Conservation (phyloP, 768 basidiomycete genomes). For the Boletus edulis region DNA sequence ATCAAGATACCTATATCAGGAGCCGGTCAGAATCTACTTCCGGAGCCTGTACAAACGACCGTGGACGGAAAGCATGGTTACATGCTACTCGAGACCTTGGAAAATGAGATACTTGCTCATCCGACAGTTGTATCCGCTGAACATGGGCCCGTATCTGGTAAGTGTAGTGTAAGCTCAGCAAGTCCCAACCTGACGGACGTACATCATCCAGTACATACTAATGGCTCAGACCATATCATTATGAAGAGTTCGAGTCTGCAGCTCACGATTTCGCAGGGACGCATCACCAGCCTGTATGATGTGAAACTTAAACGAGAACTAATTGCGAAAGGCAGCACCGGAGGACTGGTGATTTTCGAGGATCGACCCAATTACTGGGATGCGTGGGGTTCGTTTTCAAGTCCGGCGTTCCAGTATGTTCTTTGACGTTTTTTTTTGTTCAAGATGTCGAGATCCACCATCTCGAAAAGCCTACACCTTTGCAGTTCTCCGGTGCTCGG, state of each 20-base stretch:
- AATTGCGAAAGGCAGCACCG: slow-evolving; percentile 67
- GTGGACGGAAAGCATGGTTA: slow-evolving; percentile 67
- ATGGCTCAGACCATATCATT: slow-evolving; percentile 66
- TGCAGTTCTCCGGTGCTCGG: slow-evolving; percentile 67
- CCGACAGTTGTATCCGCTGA: slow-evolving; percentile 44
- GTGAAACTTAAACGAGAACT: slow-evolving; percentile 79
- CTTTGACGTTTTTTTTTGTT: not conserved
- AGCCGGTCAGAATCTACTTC: slow-evolving; percentile 42
- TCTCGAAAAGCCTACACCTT: slow-evolving; percentile 73
- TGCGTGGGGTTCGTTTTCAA: slow-evolving; percentile 63
- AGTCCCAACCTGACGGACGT: not conserved
- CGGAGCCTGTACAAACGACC: slow-evolving; percentile 61
- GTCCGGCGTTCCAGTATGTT: not conserved
- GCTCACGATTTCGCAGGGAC: slow-evolving; percentile 75
- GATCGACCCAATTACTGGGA: slow-evolving; percentile 89
- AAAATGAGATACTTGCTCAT: slow-evolving; percentile 32
- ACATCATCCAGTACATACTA: slow-evolving; percentile 50
- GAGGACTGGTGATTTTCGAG: slow-evolving; percentile 88
- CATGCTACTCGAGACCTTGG: slow-evolving; percentile 59
- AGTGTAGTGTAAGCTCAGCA: slow-evolving; percentile 11
- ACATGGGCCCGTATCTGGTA: slow-evolving; percentile 65
- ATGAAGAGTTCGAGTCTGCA: slow-evolving; percentile 69
- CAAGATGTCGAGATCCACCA: slow-evolving; percentile 94
- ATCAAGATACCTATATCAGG: slow-evolving; percentile 60
- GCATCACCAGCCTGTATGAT: slow-evolving; percentile 85